Evolutionary conservation across 2,329 filamentous ascomycete genomes (phyloP).

Genomic region (Fusarium neocosmosporiellum): DNA sequence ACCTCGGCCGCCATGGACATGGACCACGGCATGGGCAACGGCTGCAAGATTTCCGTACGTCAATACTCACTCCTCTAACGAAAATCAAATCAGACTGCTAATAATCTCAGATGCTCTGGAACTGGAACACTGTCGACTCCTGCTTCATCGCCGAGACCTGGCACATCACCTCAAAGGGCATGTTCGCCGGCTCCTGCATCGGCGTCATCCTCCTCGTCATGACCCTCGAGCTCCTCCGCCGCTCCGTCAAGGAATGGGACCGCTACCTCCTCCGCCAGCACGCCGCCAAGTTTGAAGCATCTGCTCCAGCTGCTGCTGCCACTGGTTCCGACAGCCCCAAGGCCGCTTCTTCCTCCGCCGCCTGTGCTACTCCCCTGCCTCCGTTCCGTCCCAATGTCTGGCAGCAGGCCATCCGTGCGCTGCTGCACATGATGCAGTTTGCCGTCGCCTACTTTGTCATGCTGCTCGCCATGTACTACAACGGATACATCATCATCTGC

Average conservation of each 20-base stretch:
- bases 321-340: slow-evolving; percentile 39
- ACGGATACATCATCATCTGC: slow-evolving; percentile 82
- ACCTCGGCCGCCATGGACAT: slow-evolving; percentile 31
- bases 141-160: slow-evolving; percentile 77
- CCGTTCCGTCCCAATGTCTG: slow-evolving; percentile 67
- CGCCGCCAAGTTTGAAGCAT: slow-evolving; percentile 47
- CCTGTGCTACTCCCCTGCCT: slow-evolving; percentile 36
- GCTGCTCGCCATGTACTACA: slow-evolving; percentile 68
- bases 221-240: slow-evolving; percentile 77
- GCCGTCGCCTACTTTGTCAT: slow-evolving; percentile 83
- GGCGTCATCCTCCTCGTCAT: slow-evolving; percentile 81
- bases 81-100: neutral
- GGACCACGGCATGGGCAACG: slow-evolving; percentile 15
- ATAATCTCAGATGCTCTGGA: slow-evolving; percentile 77
- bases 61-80: neutral
- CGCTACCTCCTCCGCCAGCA: slow-evolving; percentile 69
- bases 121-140: slow-evolving; percentile 78
- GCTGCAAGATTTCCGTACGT: slow-evolving; percentile 56
- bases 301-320: slow-evolving; percentile 15
- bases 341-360: slow-evolving; percentile 14
- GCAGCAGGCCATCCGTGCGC: slow-evolving; percentile 74
- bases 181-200: slow-evolving; percentile 85
- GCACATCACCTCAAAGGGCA: slow-evolving; percentile 75
- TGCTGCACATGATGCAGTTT: slow-evolving; percentile 78
- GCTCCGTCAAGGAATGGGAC: slow-evolving; percentile 78